Evolutionary conservation across 331 rosid genomes (phyloP), one percentile per base, ranked within the genome.

Genomic region (Malus hybrid): DNA sequence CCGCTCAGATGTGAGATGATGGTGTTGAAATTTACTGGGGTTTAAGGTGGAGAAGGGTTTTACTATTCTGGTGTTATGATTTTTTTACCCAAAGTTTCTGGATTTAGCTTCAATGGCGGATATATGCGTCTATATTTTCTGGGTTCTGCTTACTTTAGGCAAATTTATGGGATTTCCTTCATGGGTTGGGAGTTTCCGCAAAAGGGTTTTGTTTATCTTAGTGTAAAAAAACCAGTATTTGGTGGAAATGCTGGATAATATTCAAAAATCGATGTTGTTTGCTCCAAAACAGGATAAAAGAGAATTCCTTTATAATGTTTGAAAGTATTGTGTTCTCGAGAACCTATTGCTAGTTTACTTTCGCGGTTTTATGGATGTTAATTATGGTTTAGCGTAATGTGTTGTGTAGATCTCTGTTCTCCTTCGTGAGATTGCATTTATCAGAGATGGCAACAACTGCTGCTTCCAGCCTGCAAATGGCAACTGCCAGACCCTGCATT

Each of bases 391-490:
- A n/a, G 18, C 48, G 24, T 32, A 18, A 50, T 59, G 4, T 77
- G 34, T 67, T 24, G 1, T 24, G 24, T 1, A 80, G 85, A 70
- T 76, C 33, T 77, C 65, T 59, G 15, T 33, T 71, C 79, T 67
- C 82, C 70, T 6, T 52, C 3, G 62, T 28, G 24, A 71, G 81
- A 71, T 69, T 52, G 73, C 62, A 55, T 62, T 80, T 80, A 62
- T 52, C 65, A 61, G 64, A 74, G 80, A 93, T 93, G 98, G 89
- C 90, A 66, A 72, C 93, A 55, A 77, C 87, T 18, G 84, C 96
- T 31, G 79, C 87, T 77, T 84, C 97, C 48, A 80, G 86, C 86
- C 85, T 91, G 77, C 89, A 90, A 33, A 80, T 88, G 70, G 91
- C 91, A 15, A 76, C 93, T 65, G 83, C 83, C n/a, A 87, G 85